Conservation (phyloP, 2,329 filamentous ascomycete genomes). For the Aureobasidium subglaciale region DNA sequence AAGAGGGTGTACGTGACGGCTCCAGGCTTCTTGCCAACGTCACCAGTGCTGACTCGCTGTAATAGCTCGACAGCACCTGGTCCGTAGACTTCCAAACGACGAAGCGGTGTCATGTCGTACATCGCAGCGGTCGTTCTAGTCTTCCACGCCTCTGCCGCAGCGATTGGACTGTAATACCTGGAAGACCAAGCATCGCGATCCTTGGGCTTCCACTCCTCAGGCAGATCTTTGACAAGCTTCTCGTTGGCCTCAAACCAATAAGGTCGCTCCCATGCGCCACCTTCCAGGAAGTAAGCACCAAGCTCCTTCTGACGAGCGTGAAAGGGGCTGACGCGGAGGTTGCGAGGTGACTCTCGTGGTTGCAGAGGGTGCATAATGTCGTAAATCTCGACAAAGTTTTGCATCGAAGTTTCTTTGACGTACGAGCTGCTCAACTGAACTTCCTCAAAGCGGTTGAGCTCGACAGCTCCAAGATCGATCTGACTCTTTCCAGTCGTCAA, state of each 20-base stretch:
- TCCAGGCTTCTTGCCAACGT: constrained; percentile 43
- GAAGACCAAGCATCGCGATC: constrained; percentile 54
- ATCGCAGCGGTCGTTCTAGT: constrained; percentile 55
- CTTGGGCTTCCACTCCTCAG: constrained; percentile 47
- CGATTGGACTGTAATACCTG: constrained; percentile 51
- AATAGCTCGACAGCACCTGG: constrained; percentile 51
- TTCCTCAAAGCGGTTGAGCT: constrained; percentile 54
- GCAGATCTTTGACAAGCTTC: constrained; percentile 44
- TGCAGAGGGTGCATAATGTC: constrained; percentile 57
- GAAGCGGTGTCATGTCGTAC: constrained; percentile 57
- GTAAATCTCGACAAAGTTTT: constrained; percentile 59
- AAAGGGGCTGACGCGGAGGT: constrained; percentile 54
- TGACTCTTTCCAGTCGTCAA: constrained; percentile 50
- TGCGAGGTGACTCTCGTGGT: constrained; percentile 50
- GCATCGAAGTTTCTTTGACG: constrained; percentile 48
- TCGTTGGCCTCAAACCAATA: constrained; percentile 56
- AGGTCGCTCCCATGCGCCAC: constrained; percentile 55
- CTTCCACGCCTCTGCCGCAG: constrained; percentile 57
- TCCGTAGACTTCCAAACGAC: constrained; percentile 51
- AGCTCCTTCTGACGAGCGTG: constrained; percentile 48
- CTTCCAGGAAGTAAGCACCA: constrained; percentile 53
- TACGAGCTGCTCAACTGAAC: constrained; percentile 52
- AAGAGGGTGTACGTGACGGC: constrained; percentile 51
- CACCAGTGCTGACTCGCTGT: constrained; percentile 46
- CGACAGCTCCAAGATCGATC: constrained; percentile 53